phyloP scores from a whole-genome alignment of 2,329 filamentous ascomycete species.

The Zymoseptoria brevis region DNA sequence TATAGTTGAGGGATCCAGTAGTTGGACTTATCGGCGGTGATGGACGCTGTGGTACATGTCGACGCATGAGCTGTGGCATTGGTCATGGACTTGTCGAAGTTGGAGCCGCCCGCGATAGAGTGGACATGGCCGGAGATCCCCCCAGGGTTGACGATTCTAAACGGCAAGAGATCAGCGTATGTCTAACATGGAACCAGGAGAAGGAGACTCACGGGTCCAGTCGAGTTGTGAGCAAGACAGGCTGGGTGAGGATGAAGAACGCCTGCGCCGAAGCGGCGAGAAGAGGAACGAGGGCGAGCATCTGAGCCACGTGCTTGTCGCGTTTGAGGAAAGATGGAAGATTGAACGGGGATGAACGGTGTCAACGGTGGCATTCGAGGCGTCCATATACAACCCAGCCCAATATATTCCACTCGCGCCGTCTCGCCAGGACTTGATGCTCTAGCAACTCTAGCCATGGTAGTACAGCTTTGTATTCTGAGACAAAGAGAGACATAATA shows the following conservation, averaged over 20 bases:
- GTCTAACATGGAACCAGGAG: neutral
- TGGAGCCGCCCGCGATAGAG: constrained; percentile 61
- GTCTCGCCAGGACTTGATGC: neutral
- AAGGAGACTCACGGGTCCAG: neutral
- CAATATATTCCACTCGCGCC: neutral
- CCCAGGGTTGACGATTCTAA: constrained; percentile 53
- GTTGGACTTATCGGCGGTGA: constrained; percentile 58
- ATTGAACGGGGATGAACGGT: neutral
- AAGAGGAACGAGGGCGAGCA: neutral
- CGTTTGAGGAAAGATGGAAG: neutral
- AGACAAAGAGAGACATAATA: neutral
- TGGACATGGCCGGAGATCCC: constrained; percentile 55
- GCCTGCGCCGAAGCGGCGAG: neutral
- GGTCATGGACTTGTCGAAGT: constrained; percentile 54
- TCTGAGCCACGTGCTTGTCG: neutral
- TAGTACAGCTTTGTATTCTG: neutral
- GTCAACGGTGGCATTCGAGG: neutral
- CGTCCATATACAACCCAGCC: neutral
- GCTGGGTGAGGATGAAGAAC: neutral
- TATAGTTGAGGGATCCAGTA: constrained; percentile 72
- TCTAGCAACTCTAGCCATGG: neutral
- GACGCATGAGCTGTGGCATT: constrained; percentile 54
- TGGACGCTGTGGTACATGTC: constrained; percentile 36
- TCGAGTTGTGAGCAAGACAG: neutral
- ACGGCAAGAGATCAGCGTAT: neutral